These are phyloP conservation scores for Penicillium riverlandense DNA, from an alignment of 495 filamentous ascomycete genomes.

Conservation along the genomic window DNA sequence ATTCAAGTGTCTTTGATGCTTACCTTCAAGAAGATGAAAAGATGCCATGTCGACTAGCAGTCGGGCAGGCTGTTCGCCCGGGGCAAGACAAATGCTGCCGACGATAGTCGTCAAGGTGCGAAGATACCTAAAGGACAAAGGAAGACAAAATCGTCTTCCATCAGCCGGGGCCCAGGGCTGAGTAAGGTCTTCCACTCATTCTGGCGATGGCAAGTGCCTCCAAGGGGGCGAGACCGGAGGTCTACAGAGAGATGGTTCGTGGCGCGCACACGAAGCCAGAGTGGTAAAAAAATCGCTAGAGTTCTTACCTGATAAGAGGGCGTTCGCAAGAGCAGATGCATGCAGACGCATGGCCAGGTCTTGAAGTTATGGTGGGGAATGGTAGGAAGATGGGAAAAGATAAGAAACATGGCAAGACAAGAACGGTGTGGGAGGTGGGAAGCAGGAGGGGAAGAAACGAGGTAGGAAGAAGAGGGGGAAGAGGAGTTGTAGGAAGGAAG, in stretches of 20 bases:
- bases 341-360: too few relatives aligned
- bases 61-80: too few relatives aligned
- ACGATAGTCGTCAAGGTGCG: too few relatives aligned
- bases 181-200: constrained; percentile 3
- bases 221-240: neutral
- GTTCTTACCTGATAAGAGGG: neutral
- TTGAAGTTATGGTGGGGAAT: too few relatives aligned
- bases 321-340: too few relatives aligned
- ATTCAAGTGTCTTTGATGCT: too few relatives aligned
- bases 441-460: constrained; percentile 1
- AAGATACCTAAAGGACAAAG: neutral
- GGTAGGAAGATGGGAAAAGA: neutral
- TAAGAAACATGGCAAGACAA: neutral
- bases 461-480: neutral
- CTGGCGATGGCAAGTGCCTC: neutral
- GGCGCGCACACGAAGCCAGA: neutral
- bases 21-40: too few relatives aligned
- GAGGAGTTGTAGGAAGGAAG: neutral
- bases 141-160: neutral
- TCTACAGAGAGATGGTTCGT: neutral
- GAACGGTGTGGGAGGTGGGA: constrained; percentile 2
- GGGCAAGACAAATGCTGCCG: too few relatives aligned
- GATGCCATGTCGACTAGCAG: too few relatives aligned
- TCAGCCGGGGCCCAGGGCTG: neutral
- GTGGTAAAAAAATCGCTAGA: neutral